Base-by-base conservation (phyloP, 2,329 filamentous ascomycete genomes). In the Thelonectria blattea region DNA sequence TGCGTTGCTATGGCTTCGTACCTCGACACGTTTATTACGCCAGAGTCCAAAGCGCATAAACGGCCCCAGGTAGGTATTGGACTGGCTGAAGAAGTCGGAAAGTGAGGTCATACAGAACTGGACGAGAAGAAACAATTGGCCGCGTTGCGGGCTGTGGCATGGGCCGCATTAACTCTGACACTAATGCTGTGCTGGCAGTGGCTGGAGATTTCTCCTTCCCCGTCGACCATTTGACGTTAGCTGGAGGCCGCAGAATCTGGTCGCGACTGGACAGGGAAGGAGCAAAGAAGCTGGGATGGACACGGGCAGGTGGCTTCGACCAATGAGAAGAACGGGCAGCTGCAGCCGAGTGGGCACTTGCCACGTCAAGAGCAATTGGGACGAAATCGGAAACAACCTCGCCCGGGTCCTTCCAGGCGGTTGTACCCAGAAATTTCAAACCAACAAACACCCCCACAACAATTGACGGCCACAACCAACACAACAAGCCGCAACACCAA, bases 381-480 rank as follows among this genome's bases (percentile, higher is more conserved):
- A 50, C 46, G 42, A 52, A 60, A 61, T 48, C 14, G 60, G 49
- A 59, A 46, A 46, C 42, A 24, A 3, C 22, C 45, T 34, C 32
- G 22, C 46, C 68, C 67, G 67, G 67, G 58, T 66, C 53, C 61
- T 56, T 63, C 63, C 58, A 55, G 62, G 68, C 68, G 68, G 58
- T 46, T 70, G 62, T 51, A 41, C 49, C 20, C 50, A 45, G 39
- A 66, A 46, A 66, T 55, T 64, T 51, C 52, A 68, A 64, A 58
- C 61, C 58, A 41, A 61, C 66, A 67, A 68, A 68, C 62, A 61
- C 61, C 54, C 39, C 22, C 34, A 42, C 22, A 34, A 20, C 14
- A 56, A 5, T 9, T 30, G 32, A 55, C 52, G 22, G 37, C 17
- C 46, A 50, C n/a, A 30, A 32, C 20, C n/a, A n/a, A n/a, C n/a